Conservation (phyloP, 176 grass and related monocot genomes). For the Lolium perenne region DNA sequence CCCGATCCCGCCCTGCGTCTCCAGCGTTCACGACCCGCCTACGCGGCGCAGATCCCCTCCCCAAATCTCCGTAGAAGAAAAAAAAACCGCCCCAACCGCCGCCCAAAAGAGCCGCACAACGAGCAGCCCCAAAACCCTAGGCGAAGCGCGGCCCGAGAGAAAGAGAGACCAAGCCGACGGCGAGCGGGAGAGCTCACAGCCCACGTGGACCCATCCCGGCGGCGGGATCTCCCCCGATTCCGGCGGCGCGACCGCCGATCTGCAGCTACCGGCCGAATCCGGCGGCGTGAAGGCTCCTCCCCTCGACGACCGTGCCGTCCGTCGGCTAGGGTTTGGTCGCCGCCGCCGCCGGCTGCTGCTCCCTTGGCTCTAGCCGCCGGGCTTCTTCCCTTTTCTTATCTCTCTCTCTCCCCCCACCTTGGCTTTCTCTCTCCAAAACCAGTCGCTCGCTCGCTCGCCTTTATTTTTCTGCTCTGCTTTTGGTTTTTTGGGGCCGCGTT, state of each 20-base stretch:
- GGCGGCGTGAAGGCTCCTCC: not conserved
- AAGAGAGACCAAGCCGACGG: not conserved
- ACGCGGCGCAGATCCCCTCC: constrained; percentile 57
- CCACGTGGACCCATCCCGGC: not conserved
- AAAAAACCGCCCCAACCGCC: constrained; percentile 3
- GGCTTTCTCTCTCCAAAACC: constrained; percentile 61
- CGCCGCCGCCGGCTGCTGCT: constrained; percentile 29
- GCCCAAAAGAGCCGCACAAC: not conserved
- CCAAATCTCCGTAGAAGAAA: constrained; percentile 42
- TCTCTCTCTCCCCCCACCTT: constrained; percentile 30
- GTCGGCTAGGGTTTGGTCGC: constrained; percentile 55
- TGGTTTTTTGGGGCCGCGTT: constrained; percentile 41
- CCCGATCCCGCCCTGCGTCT: constrained; percentile 73
- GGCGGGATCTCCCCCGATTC: constrained; percentile 69
- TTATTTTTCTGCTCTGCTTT: constrained; percentile 50
- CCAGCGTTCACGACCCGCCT: constrained; percentile 75
- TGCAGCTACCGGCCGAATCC: constrained; percentile 44
- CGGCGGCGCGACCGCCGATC: constrained; percentile 60
- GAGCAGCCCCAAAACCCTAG: constrained; percentile 31
- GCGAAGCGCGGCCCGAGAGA: not conserved
- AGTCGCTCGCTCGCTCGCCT: constrained; percentile 17
- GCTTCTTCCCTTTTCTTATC: constrained; percentile 42
- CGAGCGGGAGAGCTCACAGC: constrained; percentile 26
- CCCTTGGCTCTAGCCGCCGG: constrained; percentile 53
- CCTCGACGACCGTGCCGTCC: not conserved